Conservation (phyloP, 2,329 filamentous ascomycete genomes). For the Dendrostoma leiphaemia region DNA sequence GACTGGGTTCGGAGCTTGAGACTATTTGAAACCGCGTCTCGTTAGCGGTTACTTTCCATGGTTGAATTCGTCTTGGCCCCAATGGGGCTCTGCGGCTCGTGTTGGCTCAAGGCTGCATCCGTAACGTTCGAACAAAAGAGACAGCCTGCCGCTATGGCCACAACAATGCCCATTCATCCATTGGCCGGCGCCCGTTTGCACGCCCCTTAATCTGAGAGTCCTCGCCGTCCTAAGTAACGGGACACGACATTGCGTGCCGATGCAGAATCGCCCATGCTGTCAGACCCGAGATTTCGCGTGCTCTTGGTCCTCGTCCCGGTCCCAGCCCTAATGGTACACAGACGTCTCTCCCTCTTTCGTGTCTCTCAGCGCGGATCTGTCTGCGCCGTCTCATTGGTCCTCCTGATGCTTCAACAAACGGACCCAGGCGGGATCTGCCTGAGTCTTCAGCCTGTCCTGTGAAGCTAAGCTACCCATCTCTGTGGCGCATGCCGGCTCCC, state of each 20-base stretch:
- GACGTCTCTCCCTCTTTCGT: background rate
- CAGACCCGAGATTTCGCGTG: conserved; percentile 26
- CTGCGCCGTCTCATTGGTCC: background rate
- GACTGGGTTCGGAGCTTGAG: background rate
- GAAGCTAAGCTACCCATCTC: background rate
- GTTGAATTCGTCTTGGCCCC: background rate
- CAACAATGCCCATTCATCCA: conserved; percentile 18
- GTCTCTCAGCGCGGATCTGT: background rate
- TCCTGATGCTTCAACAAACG: conserved; percentile 14
- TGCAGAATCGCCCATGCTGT: conserved; percentile 23
- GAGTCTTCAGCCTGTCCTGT: conserved; percentile 1
- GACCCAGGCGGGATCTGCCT: conserved; percentile 4
- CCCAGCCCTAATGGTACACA: no score
- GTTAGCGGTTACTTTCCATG: background rate
- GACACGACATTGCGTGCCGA: conserved; percentile 20
- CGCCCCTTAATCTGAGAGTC: conserved; percentile 5
- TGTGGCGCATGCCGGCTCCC: background rate
- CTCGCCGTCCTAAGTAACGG: conserved; percentile 5
- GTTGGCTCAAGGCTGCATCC: no score
- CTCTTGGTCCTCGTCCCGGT: conserved; percentile 13
- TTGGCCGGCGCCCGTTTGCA: conserved; percentile 22
- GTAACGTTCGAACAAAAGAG: background rate
- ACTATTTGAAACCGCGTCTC: background rate
- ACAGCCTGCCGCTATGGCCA: background rate
- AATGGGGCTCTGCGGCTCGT: background rate